phyloP scores from a whole-genome alignment of 345 rosid genomes.

The Corchorus olitorius region DNA sequence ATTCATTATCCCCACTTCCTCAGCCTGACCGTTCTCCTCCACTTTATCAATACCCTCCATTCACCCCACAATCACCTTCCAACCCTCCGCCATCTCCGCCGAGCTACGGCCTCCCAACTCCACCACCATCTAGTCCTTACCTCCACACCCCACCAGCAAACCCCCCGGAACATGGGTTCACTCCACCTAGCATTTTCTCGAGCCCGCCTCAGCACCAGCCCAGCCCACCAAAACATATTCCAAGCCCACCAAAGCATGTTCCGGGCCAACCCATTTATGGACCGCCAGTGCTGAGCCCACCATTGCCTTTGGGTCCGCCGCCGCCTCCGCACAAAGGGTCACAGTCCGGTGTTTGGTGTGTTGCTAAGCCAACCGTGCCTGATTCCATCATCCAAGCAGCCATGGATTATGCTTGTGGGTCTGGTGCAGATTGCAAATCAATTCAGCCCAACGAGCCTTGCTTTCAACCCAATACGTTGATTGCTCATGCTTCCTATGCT shows the following conservation, averaged over 20 bases:
- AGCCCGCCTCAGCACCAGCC: constrained; percentile 21
- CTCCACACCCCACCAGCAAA: constrained; percentile 12
- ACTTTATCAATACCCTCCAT: constrained; percentile 19
- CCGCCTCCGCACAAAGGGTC: constrained; percentile 28
- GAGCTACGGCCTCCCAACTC: not conserved
- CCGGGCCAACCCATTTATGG: constrained; percentile 19
- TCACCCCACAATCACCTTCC: constrained; percentile 3
- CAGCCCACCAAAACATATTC: constrained; percentile 22
- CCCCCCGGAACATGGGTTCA: not conserved
- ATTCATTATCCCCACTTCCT: constrained; percentile 30
- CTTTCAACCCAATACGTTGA: constrained; percentile 43
- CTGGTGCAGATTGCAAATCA: constrained; percentile 45
- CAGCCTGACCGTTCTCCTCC: constrained; percentile 20
- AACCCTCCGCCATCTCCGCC: constrained; percentile 20
- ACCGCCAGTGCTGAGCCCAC: constrained; percentile 3
- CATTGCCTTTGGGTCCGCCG: constrained; percentile 20
- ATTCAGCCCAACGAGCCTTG: constrained; percentile 41
- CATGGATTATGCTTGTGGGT: constrained; percentile 56
- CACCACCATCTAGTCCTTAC: not conserved
- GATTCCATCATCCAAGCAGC: constrained; percentile 40
- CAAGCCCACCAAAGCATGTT: constrained; percentile 11
- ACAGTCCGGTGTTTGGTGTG: constrained; percentile 39
- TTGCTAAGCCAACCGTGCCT: constrained; percentile 46
- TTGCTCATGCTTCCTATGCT: constrained; percentile 50
- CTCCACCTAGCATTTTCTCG: constrained; percentile 11